These are phyloP conservation scores for Teratosphaeria zuluensis DNA, from an alignment of 2,329 filamentous ascomycete species.

Conservation along the genomic window DNA sequence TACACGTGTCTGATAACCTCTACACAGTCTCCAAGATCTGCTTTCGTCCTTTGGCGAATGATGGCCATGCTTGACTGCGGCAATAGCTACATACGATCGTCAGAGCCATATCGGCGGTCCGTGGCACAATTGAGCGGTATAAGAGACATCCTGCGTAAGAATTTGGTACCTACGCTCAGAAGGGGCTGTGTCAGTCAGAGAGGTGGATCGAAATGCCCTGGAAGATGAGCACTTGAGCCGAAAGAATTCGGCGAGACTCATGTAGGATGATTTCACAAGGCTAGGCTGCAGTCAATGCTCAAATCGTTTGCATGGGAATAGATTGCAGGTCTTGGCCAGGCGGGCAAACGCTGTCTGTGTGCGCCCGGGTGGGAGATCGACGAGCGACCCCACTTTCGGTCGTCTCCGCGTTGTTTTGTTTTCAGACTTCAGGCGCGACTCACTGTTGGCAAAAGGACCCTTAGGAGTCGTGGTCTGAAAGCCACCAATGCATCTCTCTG, in stretches of 20 bases:
- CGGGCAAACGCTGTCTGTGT: neutral
- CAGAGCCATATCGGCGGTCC: neutral
- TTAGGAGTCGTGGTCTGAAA: too few species aligned
- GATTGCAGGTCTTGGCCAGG: neutral
- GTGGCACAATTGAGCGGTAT: neutral
- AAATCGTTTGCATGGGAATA: neutral
- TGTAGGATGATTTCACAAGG: too few species aligned
- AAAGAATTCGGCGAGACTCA: too few species aligned
- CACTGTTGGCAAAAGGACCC: too few species aligned
- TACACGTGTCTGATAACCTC: constrained; percentile 15
- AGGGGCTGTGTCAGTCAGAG: too few species aligned
- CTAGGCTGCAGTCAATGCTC: too few species aligned
- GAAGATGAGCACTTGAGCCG: too few species aligned
- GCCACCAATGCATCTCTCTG: too few species aligned
- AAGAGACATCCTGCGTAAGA: neutral
- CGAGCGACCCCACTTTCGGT: neutral
- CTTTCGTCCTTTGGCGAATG: constrained; percentile 9
- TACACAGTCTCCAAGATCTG: constrained; percentile 15
- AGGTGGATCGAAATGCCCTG: too few species aligned
- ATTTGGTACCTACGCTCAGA: neutral
- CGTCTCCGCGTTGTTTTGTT: neutral
- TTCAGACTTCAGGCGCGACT: too few species aligned
- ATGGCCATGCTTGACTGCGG: constrained; percentile 1
- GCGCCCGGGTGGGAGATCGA: too few species aligned
- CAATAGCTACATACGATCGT: neutral